Base-by-base conservation (phyloP, 768 basidiomycete species). In the Suillus variegatus region DNA sequence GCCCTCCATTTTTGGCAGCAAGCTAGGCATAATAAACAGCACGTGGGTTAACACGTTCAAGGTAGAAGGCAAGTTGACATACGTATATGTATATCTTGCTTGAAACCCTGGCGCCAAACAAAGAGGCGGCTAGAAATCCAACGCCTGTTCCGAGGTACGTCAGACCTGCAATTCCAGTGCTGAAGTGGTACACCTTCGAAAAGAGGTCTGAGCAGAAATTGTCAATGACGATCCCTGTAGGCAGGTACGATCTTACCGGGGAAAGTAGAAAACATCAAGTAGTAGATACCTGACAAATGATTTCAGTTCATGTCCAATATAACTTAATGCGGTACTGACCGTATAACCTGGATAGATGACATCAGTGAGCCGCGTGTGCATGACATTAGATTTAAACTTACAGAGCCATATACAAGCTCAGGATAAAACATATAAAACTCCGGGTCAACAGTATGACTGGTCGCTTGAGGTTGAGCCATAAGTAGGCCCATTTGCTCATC, bases 351-450 rank as follows among this genome's bases (percentile, higher is more conserved):
- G 43, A 55, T 36, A 55, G 12, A 55, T 35, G 54, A n/a, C 28
- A 18, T 51, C 14, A 22, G 47, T 60, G 1, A 25, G 7, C 36
- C 47, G 22, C 8, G 40, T 51, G 36, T 41, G 22, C 9, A 49
- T 51, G 28, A 7, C 20, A 58, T 32, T 14, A 35, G n/a, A 20
- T 38, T 49, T 47, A n/a, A 13, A 83, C 89, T 76, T 67, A 90
- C 88, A 91, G 80, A 18, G 89, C 85, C 86, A 88, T 86, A 68
- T 91, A 92, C 61, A 88, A 78, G 72, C 89, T 91, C 61, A 92
- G 80, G 41, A 87, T 79, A 71, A 92, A 91, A 73, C 88, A 90
- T 57, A 91, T 82, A 62, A 89, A 84, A 70, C 88, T 91, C 36
- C 76, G 78, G 40, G 80, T 83, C 41, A 92, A 80, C 47, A 92